Evolutionary conservation across 805 yeast genomes (phyloP).

Genomic region (Suhomyces faveliae): DNA sequence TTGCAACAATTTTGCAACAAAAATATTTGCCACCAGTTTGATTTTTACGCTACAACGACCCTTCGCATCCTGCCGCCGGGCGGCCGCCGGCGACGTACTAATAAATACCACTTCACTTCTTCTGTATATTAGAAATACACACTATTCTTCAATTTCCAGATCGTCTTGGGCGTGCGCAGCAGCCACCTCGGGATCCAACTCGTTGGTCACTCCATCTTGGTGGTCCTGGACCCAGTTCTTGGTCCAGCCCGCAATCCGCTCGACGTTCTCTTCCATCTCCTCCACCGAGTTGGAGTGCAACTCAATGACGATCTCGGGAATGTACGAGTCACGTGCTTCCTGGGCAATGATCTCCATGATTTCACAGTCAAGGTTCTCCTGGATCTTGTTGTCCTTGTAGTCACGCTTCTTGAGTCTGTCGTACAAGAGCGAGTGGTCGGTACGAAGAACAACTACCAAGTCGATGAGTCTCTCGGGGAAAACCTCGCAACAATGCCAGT

Average conservation of each 20-base stretch:
- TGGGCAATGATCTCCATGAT: constrained; percentile 89
- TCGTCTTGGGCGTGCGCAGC: constrained; percentile 10
- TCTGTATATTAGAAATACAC: neutral
- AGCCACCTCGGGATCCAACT: constrained; percentile 19
- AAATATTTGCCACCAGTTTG: too few relatives aligned
- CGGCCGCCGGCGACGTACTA: neutral
- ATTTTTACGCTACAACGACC: too few relatives aligned
- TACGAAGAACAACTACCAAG: constrained; percentile 82
- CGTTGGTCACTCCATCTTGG: constrained; percentile 33
- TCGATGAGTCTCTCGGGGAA: constrained; percentile 93
- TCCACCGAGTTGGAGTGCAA: constrained; percentile 69
- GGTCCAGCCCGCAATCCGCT: constrained; percentile 72
- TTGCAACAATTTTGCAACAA: neutral
- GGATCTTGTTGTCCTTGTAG: constrained; percentile 77
- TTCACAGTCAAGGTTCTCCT: constrained; percentile 93
- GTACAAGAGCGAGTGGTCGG: constrained; percentile 67
- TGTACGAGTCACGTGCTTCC: constrained; percentile 85
- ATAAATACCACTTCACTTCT: neutral
- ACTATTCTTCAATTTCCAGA: constrained; percentile 8
- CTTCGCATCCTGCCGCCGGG: neutral
- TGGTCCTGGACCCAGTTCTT: constrained; percentile 67
- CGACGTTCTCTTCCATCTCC: constrained; percentile 80
- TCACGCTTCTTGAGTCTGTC: constrained; percentile 77
- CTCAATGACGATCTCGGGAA: constrained; percentile 77
- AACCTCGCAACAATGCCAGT: constrained; percentile 97